Percentiles rank a stretch among this genome's conserved stretches.
Evolutionary conservation across 164 flowering plant genomes (phyloP).

Genomic region (Echeveria elegans): DNA sequence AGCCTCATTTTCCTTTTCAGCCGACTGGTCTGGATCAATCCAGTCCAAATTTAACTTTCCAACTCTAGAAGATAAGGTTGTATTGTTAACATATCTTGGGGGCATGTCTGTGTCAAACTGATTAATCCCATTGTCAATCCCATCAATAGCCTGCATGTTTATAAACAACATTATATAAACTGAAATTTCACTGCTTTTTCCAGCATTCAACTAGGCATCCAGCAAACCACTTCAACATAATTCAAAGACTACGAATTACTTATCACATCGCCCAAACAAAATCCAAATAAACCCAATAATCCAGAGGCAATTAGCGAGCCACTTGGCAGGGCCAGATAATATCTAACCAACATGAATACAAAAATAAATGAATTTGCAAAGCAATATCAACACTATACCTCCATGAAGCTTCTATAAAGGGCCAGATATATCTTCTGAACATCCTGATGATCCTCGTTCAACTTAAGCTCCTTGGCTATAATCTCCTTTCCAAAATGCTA

Average conservation of each 20-base stretch:
- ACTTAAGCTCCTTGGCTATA: slow-evolving; percentile 35
- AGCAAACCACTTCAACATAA: background rate
- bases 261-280: no score
- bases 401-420: slow-evolving; percentile 41
- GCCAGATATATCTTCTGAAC: slow-evolving; percentile 33
- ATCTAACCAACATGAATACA: no score
- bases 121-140: slow-evolving; percentile 85
- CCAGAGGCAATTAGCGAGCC: no score
- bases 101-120: slow-evolving; percentile 74
- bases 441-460: slow-evolving; percentile 30
- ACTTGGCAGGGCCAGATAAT: no score
- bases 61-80: slow-evolving; percentile 76
- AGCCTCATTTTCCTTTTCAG: slow-evolving; percentile 82
- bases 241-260: background rate
- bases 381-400: slow-evolving; percentile 21
- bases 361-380: no score
- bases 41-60: slow-evolving; percentile 80
- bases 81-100: slow-evolving; percentile 75
- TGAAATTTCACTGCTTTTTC: background rate
- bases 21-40: slow-evolving; percentile 83
- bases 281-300: no score
- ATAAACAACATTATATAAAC: background rate
- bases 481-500: slow-evolving; percentile 47
- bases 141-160: slow-evolving; percentile 73
- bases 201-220: background rate